Evolutionary conservation across 495 filamentous ascomycete genomes (phyloP), one percentile per base, ranked within the genome.

Genomic region (Thozetella sp.): DNA sequence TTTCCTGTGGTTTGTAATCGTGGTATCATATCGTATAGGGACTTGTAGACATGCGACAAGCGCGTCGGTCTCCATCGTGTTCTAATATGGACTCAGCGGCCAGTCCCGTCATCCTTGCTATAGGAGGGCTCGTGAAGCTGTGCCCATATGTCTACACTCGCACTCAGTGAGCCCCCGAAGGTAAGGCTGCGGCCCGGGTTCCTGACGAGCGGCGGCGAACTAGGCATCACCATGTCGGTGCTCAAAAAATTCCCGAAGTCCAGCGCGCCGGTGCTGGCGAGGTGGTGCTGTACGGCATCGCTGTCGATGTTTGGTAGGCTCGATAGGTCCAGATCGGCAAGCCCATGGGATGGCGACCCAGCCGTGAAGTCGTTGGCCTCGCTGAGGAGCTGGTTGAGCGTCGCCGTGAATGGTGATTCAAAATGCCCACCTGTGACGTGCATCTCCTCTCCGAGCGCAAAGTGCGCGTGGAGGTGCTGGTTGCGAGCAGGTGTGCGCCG

Each of bases 381-480:
- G 25, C 83, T 84, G 22, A 90, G 76, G 25, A 90, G 64, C 62
- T 86, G 78, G 59, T 80, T 80, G 3, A 90, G 74, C 17, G 84
- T 81, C n/a, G 76, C 77, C 0, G 86, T 86, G 62, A 88, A 80
- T 1, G 88, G 87, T 9, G 85, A 78, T 30, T 79, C 73, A 54
- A 80, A 75, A n/a, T 67, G 51, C 24, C 57, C 56, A 45, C 53
- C n/a, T 13, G 52, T 52, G 25, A 45, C 50, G n/a, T 25, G 17
- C 37, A 56, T 37, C 26, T 61, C 58, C 12, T 63, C 66, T 1
- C 71, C 68, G 0, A 75, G 57, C 2, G 63, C 59, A 37, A 74
- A 71, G 50, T 70, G 66, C 2, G 68, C 63, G 22, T 69, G 63
- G 24, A 65, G 56, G n/a, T 68, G 62, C 25, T 60, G 68, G 64